phyloP scores from a whole-genome alignment of 2,329 filamentous ascomycete genomes.

The Epichloe scottii region DNA sequence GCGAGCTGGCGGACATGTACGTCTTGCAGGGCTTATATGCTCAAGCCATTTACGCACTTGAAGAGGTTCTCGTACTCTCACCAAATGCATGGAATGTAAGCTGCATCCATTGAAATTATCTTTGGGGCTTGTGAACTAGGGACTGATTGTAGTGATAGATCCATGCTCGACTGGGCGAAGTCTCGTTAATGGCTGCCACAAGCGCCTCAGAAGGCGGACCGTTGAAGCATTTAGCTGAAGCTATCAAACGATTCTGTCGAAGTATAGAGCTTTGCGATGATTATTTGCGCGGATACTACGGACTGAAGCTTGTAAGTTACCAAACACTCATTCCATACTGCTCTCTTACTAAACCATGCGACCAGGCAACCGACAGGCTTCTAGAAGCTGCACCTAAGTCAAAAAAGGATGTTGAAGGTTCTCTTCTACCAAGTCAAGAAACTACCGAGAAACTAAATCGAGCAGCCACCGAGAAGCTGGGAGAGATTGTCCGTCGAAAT shows the following conservation, averaged over 20 bases:
- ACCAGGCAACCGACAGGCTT: slow-evolving; percentile 37
- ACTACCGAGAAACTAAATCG: slow-evolving; percentile 59
- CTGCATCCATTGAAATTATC: slow-evolving; percentile 5
- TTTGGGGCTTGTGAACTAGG: not conserved
- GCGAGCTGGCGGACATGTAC: slow-evolving; percentile 82
- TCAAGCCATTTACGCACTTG: slow-evolving; percentile 77
- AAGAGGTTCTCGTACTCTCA: slow-evolving; percentile 76
- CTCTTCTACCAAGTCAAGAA: slow-evolving; percentile 40
- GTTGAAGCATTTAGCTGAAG: slow-evolving; percentile 51
- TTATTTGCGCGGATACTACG: slow-evolving; percentile 87
- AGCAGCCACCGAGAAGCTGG: slow-evolving; percentile 59
- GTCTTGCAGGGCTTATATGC: slow-evolving; percentile 62
- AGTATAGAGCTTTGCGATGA: slow-evolving; percentile 89
- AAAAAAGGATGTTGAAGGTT: slow-evolving; percentile 36
- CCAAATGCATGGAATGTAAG: slow-evolving; percentile 94
- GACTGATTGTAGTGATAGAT: slow-evolving; percentile 40
- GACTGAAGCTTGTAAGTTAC: slow-evolving; percentile 59
- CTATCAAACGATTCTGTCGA: slow-evolving; percentile 74
- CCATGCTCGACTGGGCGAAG: slow-evolving; percentile 75
- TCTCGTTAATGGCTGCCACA: slow-evolving; percentile 58
- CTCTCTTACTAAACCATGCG: slow-evolving; percentile 3
- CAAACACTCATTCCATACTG: not conserved
- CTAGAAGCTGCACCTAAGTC: slow-evolving; percentile 30
- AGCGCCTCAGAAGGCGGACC: slow-evolving; percentile 27
- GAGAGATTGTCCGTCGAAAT: slow-evolving; percentile 60